Evolutionary conservation across 1,139 yeast species (phyloP), one percentile per base, ranked within the genome.

Genomic region (Kluyveromyces marxianus): DNA sequence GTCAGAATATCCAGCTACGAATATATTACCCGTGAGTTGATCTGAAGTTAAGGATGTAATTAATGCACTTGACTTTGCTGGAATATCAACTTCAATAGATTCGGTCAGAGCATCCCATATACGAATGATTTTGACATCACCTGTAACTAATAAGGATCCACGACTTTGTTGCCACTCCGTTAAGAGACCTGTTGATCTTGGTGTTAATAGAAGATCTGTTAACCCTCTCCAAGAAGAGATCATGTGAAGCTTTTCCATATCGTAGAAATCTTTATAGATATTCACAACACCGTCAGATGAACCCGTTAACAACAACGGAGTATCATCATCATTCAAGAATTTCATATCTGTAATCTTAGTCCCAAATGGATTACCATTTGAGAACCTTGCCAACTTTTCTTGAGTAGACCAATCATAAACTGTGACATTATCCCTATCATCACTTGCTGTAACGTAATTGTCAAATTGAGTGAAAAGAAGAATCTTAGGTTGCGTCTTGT

Each of bases 71-170:
- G 96, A 86, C 48, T 96, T 74, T 0, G 96, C 95, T 0, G 97
- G 96, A 44, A 92, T 83, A 59, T 90, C 97, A 29, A 79, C 79
- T 44, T 86, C 72, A 61, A 96, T 84, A 46, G 85, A 71, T 61
- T 92, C 99, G 38, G 97, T 73, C 21, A 96, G 95, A 0, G 97
- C 97, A 68, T 92, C 98, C 98, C 98, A 92, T 1, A 90, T 74
- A 50, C 96, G 72, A 44, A 92, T 88, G 30, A 89, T 81, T 54
- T 90, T 87, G 7, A 88, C 96, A 69, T 92, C 98, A 41, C 99
- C 99, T 45, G 96, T 90, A 1, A 88, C 96, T 45, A 92, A 69
- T 39, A 92, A 69, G 1, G 96, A 80, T 0, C 99, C 99, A 52
- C 97, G 72, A 41, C 94, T 83, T 62, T 92, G 99, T 60, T 90